These are phyloP conservation scores for Daldinia eschscholtzii DNA, from an alignment of 2,329 filamentous ascomycete genomes.

Conservation along the genomic window DNA sequence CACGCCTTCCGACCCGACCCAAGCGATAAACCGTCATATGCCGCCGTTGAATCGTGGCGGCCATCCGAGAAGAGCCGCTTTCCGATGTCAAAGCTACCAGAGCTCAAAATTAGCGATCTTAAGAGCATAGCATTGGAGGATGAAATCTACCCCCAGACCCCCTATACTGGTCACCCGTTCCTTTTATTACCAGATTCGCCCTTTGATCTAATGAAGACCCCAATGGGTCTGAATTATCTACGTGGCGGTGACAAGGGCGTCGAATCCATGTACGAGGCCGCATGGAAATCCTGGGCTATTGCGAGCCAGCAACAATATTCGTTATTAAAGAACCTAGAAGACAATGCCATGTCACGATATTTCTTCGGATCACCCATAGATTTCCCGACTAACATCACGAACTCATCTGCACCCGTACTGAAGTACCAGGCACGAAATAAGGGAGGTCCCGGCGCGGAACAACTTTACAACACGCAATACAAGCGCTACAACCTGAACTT, in stretches of 20 bases:
- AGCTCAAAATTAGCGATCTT: constrained; percentile 41
- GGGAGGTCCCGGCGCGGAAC: constrained; percentile 47
- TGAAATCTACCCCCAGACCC: constrained; percentile 51
- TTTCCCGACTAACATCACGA: constrained; percentile 35
- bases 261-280: constrained; percentile 54
- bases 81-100: constrained; percentile 40
- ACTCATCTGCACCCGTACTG: constrained; percentile 33
- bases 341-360: constrained; percentile 59
- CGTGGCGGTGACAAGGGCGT: constrained; percentile 43
- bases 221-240: constrained; percentile 56
- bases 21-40: constrained; percentile 45
- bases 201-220: constrained; percentile 60
- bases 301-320: constrained; percentile 63
- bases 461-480: constrained; percentile 62
- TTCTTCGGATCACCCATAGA: constrained; percentile 57
- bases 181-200: constrained; percentile 56
- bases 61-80: constrained; percentile 50
- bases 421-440: constrained; percentile 31
- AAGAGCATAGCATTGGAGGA: constrained; percentile 21
- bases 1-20: constrained; percentile 66
- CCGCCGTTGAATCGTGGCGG: constrained; percentile 55
- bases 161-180: constrained; percentile 64
- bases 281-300: constrained; percentile 63
- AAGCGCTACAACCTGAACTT: constrained; percentile 66
- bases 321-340: constrained; percentile 64